These are phyloP conservation scores for Pleurotus pulmonarius DNA, from an alignment of 768 basidiomycete genomes.

Conservation along the genomic window DNA sequence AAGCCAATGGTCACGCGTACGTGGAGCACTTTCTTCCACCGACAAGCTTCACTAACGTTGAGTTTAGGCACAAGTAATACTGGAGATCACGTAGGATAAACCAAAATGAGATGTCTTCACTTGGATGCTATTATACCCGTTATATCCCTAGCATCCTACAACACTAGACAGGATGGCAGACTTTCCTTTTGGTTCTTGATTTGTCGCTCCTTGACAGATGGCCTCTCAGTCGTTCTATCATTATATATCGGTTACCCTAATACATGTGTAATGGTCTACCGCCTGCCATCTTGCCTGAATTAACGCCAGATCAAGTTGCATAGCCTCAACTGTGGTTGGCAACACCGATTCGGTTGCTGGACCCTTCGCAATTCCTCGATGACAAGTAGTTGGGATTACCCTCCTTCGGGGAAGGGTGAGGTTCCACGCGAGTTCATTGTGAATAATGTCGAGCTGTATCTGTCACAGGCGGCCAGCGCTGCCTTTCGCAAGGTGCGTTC, in stretches of 20 bases:
- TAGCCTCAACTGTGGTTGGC: too few species aligned
- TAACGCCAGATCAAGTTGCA: too few species aligned
- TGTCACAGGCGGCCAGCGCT: slow-evolving; percentile 47
- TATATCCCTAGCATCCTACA: background rate
- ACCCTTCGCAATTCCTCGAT: slow-evolving; percentile 15
- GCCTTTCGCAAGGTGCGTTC: slow-evolving; percentile 53
- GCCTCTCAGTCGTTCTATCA: background rate
- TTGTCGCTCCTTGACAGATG: background rate
- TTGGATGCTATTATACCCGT: slow-evolving; percentile 30
- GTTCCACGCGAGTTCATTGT: slow-evolving; percentile 51
- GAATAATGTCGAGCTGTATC: slow-evolving; percentile 53
- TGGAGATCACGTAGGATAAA: slow-evolving; percentile 16
- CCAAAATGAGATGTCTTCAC: slow-evolving; percentile 22
- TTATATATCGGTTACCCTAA: slow-evolving; percentile 7
- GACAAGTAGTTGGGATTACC: slow-evolving; percentile 29
- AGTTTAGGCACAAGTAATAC: slow-evolving; percentile 27
- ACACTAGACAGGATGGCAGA: background rate
- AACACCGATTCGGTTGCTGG: background rate
- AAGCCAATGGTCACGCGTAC: slow-evolving; percentile 35
- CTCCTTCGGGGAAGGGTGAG: slow-evolving; percentile 17
- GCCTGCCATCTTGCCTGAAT: background rate
- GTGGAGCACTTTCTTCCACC: slow-evolving; percentile 8
- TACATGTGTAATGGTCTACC: slow-evolving; percentile 1
- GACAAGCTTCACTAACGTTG: slow-evolving; percentile 10
- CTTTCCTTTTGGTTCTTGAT: background rate